Conservation (phyloP, 1,139 yeast genomes). For the Hyphopichia buzzinii region DNA sequence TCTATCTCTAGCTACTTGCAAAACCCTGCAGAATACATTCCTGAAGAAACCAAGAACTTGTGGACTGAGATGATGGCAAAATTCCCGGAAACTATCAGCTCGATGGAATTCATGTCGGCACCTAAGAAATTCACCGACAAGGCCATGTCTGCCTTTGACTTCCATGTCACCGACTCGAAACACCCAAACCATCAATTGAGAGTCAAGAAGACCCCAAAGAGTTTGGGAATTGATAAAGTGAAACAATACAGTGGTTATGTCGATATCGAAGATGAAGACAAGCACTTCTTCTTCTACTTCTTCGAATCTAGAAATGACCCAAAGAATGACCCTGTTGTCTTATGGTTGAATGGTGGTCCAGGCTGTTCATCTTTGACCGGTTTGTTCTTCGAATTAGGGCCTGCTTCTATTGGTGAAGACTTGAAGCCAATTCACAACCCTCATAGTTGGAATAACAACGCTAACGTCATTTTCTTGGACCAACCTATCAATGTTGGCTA, state of each 20-base stretch:
- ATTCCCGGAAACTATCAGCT: slow-evolving; percentile 52
- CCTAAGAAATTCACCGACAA: slow-evolving; percentile 44
- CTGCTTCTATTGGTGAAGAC: slow-evolving; percentile 34
- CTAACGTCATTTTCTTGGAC: slow-evolving; percentile 45
- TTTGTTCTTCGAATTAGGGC: slow-evolving; percentile 44
- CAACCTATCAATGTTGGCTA: slow-evolving; percentile 64
- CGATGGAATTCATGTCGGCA: slow-evolving; percentile 47
- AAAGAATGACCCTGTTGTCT: slow-evolving; percentile 40
- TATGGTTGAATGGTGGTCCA: slow-evolving; percentile 50
- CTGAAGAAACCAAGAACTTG: slow-evolving; percentile 46
- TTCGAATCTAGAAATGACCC: slow-evolving; percentile 49
- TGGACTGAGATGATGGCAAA: slow-evolving; percentile 63
- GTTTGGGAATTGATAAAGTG: slow-evolving; percentile 71
- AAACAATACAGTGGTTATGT: slow-evolving; percentile 86
- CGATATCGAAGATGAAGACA: slow-evolving; percentile 79
- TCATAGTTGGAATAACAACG: slow-evolving; percentile 43
- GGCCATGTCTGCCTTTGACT: slow-evolving; percentile 51
- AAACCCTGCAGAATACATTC: slow-evolving; percentile 45
- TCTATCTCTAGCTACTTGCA: slow-evolving; percentile 40
- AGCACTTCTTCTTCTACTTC: slow-evolving; percentile 58
- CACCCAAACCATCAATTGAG: slow-evolving; percentile 59
- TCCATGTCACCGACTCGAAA: slow-evolving; percentile 44
- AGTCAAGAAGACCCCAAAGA: slow-evolving; percentile 56
- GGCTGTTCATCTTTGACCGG: slow-evolving; percentile 47
- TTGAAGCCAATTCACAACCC: slow-evolving; percentile 41